Percentiles rank a stretch among this genome's conserved stretches.
Evolutionary conservation across 345 rosid genomes (phyloP).

Genomic region (Salix purpurea): DNA sequence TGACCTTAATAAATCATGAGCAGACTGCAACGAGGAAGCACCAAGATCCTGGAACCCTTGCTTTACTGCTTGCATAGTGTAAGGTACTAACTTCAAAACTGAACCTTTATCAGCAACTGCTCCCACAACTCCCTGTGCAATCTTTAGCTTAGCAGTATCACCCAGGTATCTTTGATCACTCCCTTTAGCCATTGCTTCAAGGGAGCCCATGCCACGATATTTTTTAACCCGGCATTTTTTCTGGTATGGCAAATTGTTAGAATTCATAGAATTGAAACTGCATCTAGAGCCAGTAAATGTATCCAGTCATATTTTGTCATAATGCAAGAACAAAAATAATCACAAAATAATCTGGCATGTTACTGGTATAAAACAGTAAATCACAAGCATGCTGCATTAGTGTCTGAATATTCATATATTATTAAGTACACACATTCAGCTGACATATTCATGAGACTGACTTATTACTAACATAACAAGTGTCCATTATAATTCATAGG

Average conservation of each 20-base stretch:
- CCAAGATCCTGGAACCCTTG: constrained; percentile 99
- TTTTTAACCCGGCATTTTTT: constrained; percentile 59
- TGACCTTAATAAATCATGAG: constrained; percentile 73
- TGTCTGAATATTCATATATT: background rate
- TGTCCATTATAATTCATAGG: background rate
- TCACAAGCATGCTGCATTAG: background rate
- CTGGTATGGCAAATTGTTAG: constrained; percentile 28
- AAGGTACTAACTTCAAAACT: constrained; percentile 69
- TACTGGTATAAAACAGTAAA: background rate
- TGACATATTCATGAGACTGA: background rate
- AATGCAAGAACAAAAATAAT: background rate
- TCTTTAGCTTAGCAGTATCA: constrained; percentile 72
- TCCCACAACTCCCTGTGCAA: constrained; percentile 99
- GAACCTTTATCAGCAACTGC: constrained; percentile 96
- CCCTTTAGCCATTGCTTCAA: constrained; percentile 97
- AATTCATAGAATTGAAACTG: background rate
- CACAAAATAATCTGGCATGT: background rate
- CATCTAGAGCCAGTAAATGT: background rate
- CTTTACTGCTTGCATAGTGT: constrained; percentile 93
- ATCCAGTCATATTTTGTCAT: background rate
- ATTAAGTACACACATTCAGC: background rate
- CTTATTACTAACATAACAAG: background rate
- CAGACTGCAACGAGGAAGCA: constrained; percentile 66
- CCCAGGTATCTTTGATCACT: constrained; percentile 93
- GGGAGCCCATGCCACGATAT: constrained; percentile 95